Conservation (phyloP, 2,329 filamentous ascomycete species). For the Triangularia setosa region DNA sequence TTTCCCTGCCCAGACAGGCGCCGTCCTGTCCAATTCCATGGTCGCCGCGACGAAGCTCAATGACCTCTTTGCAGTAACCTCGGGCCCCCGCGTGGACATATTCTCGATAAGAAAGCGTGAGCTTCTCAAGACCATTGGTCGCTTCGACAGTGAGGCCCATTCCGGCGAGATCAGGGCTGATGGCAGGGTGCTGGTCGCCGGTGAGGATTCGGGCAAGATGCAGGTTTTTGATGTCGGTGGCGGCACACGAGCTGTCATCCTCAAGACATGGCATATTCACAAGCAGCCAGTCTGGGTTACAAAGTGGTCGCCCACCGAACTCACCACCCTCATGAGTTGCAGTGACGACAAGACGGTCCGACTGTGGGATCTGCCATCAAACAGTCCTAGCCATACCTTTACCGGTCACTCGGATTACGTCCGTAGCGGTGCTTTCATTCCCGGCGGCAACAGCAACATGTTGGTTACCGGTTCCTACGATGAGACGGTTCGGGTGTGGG, state of each 20-base stretch:
- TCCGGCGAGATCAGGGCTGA: slow-evolving; percentile 85
- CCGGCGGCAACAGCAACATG: slow-evolving; percentile 65
- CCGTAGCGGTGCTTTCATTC: slow-evolving; percentile 80
- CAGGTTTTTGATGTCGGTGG: slow-evolving; percentile 85
- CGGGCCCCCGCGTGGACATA: slow-evolving; percentile 86
- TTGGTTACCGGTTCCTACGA: slow-evolving; percentile 92
- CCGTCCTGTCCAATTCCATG: slow-evolving; percentile 34
- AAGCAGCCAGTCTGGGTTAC: slow-evolving; percentile 92
- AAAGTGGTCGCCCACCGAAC: slow-evolving; percentile 83
- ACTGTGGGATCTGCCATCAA: slow-evolving; percentile 86
- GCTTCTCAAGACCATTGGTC: slow-evolving; percentile 86
- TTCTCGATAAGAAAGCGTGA: slow-evolving; percentile 91
- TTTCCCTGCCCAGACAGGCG: slow-evolving; percentile 51
- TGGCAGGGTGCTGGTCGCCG: slow-evolving; percentile 82
- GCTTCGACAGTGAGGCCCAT: slow-evolving; percentile 88
- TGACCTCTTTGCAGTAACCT: slow-evolving; percentile 89
- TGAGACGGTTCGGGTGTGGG: slow-evolving; percentile 89
- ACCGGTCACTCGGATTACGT: slow-evolving; percentile 91
- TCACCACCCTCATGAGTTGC: slow-evolving; percentile 82
- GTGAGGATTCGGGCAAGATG: slow-evolving; percentile 85
- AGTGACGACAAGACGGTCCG: slow-evolving; percentile 91
- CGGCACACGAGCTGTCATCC: slow-evolving; percentile 70
- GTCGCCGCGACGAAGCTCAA: slow-evolving; percentile 47
- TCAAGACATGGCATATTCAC: slow-evolving; percentile 93
- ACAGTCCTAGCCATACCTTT: slow-evolving; percentile 72